Percentiles rank a stretch among this genome's conserved stretches.
Evolutionary conservation across 2,329 filamentous ascomycete species (phyloP).

Genomic region (Pseudogymnoascus destructans): DNA sequence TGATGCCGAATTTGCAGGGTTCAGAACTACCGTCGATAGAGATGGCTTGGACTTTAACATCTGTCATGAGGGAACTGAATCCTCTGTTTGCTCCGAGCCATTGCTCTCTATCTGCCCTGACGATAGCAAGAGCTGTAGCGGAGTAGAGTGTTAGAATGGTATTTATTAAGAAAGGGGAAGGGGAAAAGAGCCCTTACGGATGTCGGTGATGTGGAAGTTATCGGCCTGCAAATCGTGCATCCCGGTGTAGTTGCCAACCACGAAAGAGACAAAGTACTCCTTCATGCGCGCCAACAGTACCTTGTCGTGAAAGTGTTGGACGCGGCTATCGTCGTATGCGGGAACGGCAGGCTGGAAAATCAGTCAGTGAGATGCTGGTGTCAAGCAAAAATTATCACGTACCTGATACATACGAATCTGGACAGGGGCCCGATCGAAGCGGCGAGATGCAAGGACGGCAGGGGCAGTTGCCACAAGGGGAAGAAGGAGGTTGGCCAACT

Average conservation of each 20-base stretch:
- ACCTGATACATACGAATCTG: neutral
- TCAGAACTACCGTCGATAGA: constrained; percentile 8
- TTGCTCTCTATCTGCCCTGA: neutral
- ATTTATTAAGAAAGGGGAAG: neutral
- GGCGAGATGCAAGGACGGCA: neutral
- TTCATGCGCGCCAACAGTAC: neutral
- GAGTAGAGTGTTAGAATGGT: neutral
- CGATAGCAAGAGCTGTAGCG: neutral
- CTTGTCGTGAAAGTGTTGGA: neutral
- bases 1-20: neutral
- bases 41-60: neutral
- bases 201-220: neutral
- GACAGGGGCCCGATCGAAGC: neutral
- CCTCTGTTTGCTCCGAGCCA: neutral
- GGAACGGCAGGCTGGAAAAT: neutral
- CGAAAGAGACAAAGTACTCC: neutral
- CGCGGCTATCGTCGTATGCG: neutral
- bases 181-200: neutral
- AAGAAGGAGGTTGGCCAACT: neutral
- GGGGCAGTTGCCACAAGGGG: neutral
- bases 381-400: neutral
- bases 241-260: neutral
- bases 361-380: neutral
- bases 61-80: neutral
- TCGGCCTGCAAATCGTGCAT: neutral